Base-by-base conservation (phyloP, 352 stramenopile genomes). In the Globisporangium iwayamae region DNA sequence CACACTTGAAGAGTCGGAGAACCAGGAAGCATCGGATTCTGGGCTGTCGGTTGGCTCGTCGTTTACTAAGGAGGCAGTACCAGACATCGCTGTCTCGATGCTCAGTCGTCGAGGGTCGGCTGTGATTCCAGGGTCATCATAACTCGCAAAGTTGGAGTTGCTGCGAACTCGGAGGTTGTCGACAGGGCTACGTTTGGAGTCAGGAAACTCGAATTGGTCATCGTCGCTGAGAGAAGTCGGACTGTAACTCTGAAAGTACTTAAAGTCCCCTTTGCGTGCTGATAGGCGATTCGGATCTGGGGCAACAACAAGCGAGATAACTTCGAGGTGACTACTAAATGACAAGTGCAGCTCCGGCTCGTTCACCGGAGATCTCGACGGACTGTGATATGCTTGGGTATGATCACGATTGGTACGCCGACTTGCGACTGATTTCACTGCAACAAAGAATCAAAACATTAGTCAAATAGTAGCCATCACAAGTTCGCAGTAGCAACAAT, bases 31-130 rank as follows among this genome's bases (percentile, higher is more conserved):
- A 14, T 45, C 39, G 8, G 63, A 62, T 39, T 64, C 63, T 5
- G 63, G 39, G 34, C 63, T 41, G 38, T 74, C 55, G 9, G 67
- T 66, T 16, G 62, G 58, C 13, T 78, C 68, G 20, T 67, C 73
- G 48, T 34, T 69, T 4, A 53, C 62, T 2, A 69, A 36, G 4
- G 63, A 66, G 8, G 68, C 68, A 13, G 70, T 61, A 20, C 70
- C 41, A 3, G 70, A 73, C 13, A 74, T 70, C n/a, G 68, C 67
- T 0, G 62, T 72, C 34, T 79, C 75, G 14, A 68, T 75, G 43
- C 77, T 71, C 4, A 47, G 63, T 66, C 71, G 57, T 56, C 62
- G 75, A 28, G 47, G 18, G 30, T 55, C 56, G 28, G 48, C 32
- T n/a, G 63, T n/a, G 36, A 60, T 54, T 18, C 41, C 41, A 30